A percentile compares a stretch with the other conserved stretches of the same genome.
Evolutionary conservation across 2,329 filamentous ascomycete species (phyloP).

Genomic region (Parastagonospora nodorum): DNA sequence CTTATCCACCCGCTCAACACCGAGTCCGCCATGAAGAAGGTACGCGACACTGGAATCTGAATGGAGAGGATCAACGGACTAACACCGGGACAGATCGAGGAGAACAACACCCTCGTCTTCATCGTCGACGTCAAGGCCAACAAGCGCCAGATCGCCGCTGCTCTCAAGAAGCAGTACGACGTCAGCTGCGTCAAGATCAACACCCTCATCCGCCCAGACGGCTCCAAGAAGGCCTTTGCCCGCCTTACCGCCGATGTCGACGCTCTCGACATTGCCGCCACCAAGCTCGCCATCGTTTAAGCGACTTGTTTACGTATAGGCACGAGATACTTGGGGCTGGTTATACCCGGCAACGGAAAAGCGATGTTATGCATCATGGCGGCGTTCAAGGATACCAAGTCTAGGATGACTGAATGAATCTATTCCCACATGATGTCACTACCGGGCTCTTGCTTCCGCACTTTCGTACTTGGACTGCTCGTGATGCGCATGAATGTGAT

Average conservation of each 20-base stretch:
- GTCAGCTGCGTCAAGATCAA: conserved; percentile 99
- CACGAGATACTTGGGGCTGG: conserved; percentile 35
- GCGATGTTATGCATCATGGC: conserved; percentile 46
- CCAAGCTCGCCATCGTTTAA: conserved; percentile 98
- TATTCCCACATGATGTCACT: conserved; percentile 40
- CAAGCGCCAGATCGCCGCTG: conserved; percentile 99
- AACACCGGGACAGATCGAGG: conserved; percentile 73
- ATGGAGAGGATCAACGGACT: neutral
- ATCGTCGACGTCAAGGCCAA: conserved; percentile 90
- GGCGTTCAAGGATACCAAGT: conserved; percentile 46
- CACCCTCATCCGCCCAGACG: conserved; percentile 97
- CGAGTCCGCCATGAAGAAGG: conserved; percentile 99
- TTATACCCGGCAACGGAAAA: conserved; percentile 42
- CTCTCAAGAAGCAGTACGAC: conserved; percentile 99
- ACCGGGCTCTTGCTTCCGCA: conserved; percentile 5
- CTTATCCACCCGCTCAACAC: conserved; percentile 98
- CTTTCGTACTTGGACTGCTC: neutral
- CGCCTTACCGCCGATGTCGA: conserved; percentile 95
- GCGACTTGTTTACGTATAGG: conserved; percentile 26
- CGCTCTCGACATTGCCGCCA: conserved; percentile 98
- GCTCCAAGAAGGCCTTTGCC: conserved; percentile 98
- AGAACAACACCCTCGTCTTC: conserved; percentile 99
- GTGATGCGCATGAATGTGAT: neutral
- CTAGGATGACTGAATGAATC: conserved; percentile 44
- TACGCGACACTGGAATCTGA: neutral